Percentiles rank a stretch among this genome's conserved stretches.
These are phyloP conservation scores for Botrytis sinoallii DNA, from an alignment of 2,329 filamentous ascomycete species.

Conservation along the genomic window DNA sequence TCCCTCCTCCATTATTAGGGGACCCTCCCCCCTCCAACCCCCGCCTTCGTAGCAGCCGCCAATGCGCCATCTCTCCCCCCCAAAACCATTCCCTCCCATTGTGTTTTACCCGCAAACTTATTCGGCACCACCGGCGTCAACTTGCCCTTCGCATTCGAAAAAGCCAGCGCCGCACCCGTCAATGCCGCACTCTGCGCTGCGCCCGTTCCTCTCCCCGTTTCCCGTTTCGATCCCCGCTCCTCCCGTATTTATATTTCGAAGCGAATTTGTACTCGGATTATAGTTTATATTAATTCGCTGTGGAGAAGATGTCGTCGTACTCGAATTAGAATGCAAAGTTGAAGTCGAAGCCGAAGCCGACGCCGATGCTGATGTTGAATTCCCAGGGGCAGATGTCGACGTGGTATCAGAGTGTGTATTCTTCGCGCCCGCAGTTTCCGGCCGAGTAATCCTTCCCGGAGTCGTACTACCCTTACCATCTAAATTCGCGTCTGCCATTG, in stretches of 20 bases:
- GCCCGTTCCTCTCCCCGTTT: neutral
- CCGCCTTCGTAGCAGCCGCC: constrained; percentile 43
- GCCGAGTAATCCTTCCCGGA: neutral
- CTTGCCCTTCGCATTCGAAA: constrained; percentile 1
- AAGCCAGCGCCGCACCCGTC: constrained; percentile 7
- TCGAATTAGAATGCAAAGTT: neutral
- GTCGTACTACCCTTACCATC: neutral
- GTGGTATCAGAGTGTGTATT: neutral
- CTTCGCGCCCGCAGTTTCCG: neutral
- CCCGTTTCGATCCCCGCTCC: neutral
- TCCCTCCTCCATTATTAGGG: constrained; percentile 7
- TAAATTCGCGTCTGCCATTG: neutral
- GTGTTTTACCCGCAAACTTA: neutral
- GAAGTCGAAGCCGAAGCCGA: neutral
- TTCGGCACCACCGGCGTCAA: neutral
- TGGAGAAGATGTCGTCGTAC: neutral
- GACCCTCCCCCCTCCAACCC: constrained; percentile 3
- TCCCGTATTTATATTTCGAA: constrained; percentile 1
- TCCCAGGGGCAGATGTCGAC: neutral
- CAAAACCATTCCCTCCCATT: neutral
- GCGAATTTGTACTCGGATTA: neutral
- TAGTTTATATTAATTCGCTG: neutral
- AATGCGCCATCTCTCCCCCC: constrained; percentile 44
- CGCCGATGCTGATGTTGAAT: neutral
- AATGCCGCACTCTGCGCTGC: constrained; percentile 8